These are phyloP conservation scores for Hyphopichia pseudoburtonii DNA, from an alignment of 1,139 yeast species.

Conservation along the genomic window DNA sequence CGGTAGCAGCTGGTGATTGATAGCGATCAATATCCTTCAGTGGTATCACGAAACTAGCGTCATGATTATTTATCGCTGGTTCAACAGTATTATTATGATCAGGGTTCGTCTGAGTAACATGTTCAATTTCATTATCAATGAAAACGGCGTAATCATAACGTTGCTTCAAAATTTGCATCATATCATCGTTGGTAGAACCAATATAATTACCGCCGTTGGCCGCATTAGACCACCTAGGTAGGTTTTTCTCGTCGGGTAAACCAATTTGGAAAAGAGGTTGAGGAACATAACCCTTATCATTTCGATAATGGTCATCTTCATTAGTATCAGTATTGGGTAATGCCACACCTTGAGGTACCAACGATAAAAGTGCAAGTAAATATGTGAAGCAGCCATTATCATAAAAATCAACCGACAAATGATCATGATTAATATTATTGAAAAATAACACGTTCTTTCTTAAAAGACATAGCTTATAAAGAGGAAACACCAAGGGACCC, in stretches of 20 bases:
- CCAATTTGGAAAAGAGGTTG: constrained; percentile 67
- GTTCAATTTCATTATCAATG: constrained; percentile 20
- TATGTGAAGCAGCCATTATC: constrained; percentile 33
- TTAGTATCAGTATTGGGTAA: not conserved
- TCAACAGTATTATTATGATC: not conserved
- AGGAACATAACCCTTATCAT: no score
- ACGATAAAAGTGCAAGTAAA: constrained; percentile 34
- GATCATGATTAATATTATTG: constrained; percentile 35
- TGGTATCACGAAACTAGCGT: not conserved
- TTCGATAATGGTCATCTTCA: constrained; percentile 16
- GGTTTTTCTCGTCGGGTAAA: constrained; percentile 47
- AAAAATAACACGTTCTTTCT: constrained; percentile 63
- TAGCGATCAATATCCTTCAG: not conserved
- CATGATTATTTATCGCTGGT: not conserved
- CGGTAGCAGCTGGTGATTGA: no score
- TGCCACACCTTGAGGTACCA: constrained; percentile 31
- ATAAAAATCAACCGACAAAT: constrained; percentile 29
- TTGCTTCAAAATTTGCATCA: constrained; percentile 54
- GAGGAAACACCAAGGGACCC: constrained; percentile 72
- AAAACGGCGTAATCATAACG: constrained; percentile 54
- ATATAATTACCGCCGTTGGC: no score
- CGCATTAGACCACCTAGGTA: no score
- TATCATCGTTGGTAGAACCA: constrained; percentile 73
- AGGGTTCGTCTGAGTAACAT: no score
- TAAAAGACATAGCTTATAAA: constrained; percentile 68